Conservation (phyloP, 345 rosid species). For the Gossypium anomalum region DNA sequence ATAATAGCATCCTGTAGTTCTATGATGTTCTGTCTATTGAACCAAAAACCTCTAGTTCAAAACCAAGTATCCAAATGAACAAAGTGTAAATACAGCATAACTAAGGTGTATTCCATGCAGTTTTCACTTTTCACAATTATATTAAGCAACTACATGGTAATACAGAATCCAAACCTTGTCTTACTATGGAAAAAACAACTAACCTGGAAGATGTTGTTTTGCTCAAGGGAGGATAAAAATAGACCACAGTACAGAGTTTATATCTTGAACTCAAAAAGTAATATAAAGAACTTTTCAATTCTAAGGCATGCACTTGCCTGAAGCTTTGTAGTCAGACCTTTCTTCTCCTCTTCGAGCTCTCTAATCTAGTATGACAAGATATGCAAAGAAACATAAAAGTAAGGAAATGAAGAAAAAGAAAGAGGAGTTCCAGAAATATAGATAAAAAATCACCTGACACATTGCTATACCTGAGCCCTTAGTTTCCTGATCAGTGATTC, state of each 20-base stretch:
- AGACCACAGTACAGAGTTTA: neutral
- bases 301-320: slow-evolving; percentile 57
- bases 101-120: neutral
- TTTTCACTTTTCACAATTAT: neutral
- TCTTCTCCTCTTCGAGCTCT: slow-evolving; percentile 97
- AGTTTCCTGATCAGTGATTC: slow-evolving; percentile 91
- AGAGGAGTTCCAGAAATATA: slow-evolving; percentile 9
- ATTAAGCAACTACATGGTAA: neutral
- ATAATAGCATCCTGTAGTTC: neutral
- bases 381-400: slow-evolving; percentile 20
- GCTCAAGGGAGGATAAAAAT: neutral
- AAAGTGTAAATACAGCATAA: neutral
- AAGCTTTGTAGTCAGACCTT: slow-evolving; percentile 83
- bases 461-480: slow-evolving; percentile 78
- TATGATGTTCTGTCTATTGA: neutral
- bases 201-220: neutral
- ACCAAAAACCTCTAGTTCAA: neutral
- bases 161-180: neutral
- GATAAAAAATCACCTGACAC: slow-evolving; percentile 16
- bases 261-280: neutral
- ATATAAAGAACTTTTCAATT: neutral
- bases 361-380: slow-evolving; percentile 52
- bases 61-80: neutral
- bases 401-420: slow-evolving; percentile 19
- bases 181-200: slow-evolving; percentile 4